phyloP scores from a whole-genome alignment of 345 rosid genomes.

The Eucalyptus albens region DNA sequence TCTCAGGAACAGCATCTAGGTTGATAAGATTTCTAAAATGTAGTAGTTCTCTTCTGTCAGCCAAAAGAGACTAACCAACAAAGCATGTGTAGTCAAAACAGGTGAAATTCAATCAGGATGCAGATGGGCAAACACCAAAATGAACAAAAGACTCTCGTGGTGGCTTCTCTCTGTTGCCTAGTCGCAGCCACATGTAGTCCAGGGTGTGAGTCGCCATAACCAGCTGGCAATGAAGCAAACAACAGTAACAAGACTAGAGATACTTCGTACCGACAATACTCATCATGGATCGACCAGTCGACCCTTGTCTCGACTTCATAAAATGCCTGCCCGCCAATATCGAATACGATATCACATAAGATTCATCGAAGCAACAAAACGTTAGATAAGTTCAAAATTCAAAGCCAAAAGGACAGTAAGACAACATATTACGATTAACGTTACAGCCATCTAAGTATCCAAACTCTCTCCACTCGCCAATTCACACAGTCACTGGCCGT shows the following conservation, averaged over 20 bases:
- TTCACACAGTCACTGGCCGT: neutral
- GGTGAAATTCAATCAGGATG: neutral
- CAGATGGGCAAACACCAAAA: neutral
- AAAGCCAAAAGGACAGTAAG: neutral
- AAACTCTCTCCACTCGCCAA: neutral
- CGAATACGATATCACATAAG: neutral
- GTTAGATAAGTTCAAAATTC: neutral
- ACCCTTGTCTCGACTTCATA: conserved; percentile 55
- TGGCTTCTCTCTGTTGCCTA: neutral
- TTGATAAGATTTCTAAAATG: neutral
- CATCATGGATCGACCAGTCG: conserved; percentile 60
- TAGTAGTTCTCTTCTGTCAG: neutral
- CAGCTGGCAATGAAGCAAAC: neutral
- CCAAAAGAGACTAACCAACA: neutral
- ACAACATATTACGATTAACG: neutral
- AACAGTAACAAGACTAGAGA: neutral
- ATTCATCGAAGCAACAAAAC: neutral
- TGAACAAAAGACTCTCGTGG: neutral
- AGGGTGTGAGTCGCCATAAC: neutral
- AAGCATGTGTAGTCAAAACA: neutral
- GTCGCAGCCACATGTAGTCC: neutral
- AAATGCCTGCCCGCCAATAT: neutral
- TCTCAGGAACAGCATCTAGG: neutral
- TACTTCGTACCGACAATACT: conserved; percentile 56
- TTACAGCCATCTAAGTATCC: neutral